Evolutionary conservation across 805 yeast genomes (phyloP), one percentile per base, ranked within the genome.

Genomic region (Teunomyces pallodes): DNA sequence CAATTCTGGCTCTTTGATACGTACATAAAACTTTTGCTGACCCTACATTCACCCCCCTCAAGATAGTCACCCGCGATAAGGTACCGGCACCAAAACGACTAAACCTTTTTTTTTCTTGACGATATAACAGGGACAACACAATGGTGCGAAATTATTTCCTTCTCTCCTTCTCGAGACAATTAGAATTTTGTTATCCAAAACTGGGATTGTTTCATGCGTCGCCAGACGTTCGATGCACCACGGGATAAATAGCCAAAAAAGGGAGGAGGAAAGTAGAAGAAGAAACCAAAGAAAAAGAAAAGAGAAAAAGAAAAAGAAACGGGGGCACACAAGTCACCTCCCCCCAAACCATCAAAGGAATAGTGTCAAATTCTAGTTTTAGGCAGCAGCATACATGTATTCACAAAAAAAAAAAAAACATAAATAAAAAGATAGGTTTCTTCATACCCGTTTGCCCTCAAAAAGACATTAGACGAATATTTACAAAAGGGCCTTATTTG

Each of bases 401-500:
- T 16, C 17, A 16, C 17, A 16, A 16, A 16, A 3, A 16, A 16
- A 16, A 16, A 16, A 2, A 16, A 16, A 16, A 16, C 17, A 16
- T 16, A 16, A 16, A 16, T n/a, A 13, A 9, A 7, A 14, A 5
- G 32, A n/a, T n/a, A 2, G 17, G 17, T 16, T 16, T 16, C 17
- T 16, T 16, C 17, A 16, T 16, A 16, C 17, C 14, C 32, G 5
- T 31, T 31, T 31, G 16, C 33, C 9, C 16, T n/a, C 12, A 29
- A 9, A 29, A n/a, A 7, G 10, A 4, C 27, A 6, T 20, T 38
- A 38, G 41, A 38, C 41, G 41, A 38, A n/a, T 38, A 38, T 38
- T 38, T 38, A 38, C 41, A 42, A 30, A 26, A 16, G 17, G 27
- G 45, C 45, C 39, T 28, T 42, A 35, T 27, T 30, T 24, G 10